phyloP scores from a whole-genome alignment of 1,284 basidiomycete genomes.

The Ustilago cynodontis region DNA sequence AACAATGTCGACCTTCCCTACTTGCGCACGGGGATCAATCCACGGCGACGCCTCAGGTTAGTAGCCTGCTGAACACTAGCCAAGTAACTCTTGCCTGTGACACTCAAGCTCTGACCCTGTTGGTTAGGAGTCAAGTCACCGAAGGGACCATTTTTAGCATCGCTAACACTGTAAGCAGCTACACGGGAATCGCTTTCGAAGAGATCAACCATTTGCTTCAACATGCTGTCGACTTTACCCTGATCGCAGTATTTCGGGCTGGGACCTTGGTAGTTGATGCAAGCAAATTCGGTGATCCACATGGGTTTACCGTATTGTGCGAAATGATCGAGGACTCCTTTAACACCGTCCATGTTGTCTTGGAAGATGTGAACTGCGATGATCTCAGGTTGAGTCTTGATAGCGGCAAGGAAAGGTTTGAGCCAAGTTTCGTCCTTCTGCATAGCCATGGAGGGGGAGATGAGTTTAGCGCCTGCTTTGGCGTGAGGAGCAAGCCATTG shows the following conservation, averaged over 20 bases:
- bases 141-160: constrained; percentile 56
- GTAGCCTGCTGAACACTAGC: constrained; percentile 32
- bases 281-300: constrained; percentile 60
- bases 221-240: constrained; percentile 42
- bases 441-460: constrained; percentile 58
- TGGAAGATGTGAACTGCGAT: constrained; percentile 65
- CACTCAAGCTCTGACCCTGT: constrained; percentile 33
- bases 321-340: constrained; percentile 54
- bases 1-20: neutral
- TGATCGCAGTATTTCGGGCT: constrained; percentile 49
- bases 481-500: constrained; percentile 51
- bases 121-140: constrained; percentile 49
- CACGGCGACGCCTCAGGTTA: constrained; percentile 12
- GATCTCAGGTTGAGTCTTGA: constrained; percentile 56
- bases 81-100: constrained; percentile 40
- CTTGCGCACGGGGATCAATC: constrained; percentile 29
- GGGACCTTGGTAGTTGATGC: constrained; percentile 57
- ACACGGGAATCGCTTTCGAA: constrained; percentile 55
- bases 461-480: constrained; percentile 50
- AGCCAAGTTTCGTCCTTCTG: constrained; percentile 59
- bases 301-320: constrained; percentile 53
- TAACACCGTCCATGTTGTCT: constrained; percentile 54
- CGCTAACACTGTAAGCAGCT: constrained; percentile 53
- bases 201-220: constrained; percentile 46
- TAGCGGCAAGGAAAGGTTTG: constrained; percentile 43